Conservation (phyloP, 495 filamentous ascomycete genomes). For the Aspergillus bridgeri region DNA sequence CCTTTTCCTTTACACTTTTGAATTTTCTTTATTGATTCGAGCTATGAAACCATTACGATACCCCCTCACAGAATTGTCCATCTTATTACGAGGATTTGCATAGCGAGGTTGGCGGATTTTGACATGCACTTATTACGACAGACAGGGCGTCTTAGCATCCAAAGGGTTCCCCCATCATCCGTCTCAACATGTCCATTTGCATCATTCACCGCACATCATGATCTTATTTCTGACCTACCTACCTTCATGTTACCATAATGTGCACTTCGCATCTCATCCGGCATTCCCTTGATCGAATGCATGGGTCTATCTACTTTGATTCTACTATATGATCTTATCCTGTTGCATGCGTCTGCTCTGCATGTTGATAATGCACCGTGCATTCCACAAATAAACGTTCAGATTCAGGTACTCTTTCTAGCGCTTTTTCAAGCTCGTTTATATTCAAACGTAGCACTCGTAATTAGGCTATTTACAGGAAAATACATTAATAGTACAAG, state of each 20-base stretch:
- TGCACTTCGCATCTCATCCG: slow-evolving; percentile 9
- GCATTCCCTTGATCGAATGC: background rate
- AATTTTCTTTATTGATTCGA: slow-evolving; percentile 11
- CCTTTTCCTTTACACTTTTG: slow-evolving; percentile 4
- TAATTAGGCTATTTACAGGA: too few species aligned
- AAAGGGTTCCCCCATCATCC: slow-evolving; percentile 12
- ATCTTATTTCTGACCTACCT: background rate
- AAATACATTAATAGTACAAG: too few species aligned
- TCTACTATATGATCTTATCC: background rate
- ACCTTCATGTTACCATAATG: slow-evolving; percentile 7
- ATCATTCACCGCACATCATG: slow-evolving; percentile 7
- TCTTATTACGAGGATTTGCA: slow-evolving; percentile 36
- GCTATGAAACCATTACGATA: slow-evolving; percentile 23
- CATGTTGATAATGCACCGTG: background rate
- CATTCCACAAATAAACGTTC: background rate
- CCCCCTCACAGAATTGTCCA: slow-evolving; percentile 21
- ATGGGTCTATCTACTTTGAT: background rate
- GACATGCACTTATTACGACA: slow-evolving; percentile 31
- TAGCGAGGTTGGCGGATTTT: slow-evolving; percentile 45
- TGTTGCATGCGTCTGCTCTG: background rate
- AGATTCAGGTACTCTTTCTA: background rate
- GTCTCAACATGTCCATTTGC: slow-evolving; percentile 11
- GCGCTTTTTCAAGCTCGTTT: too few species aligned
- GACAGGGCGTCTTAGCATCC: slow-evolving; percentile 33
- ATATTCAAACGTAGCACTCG: too few species aligned